Percentiles rank a stretch among this genome's conserved stretches.
These are phyloP conservation scores for Ustilago vetiveriae DNA, from an alignment of 1,284 basidiomycete species.

Conservation along the genomic window DNA sequence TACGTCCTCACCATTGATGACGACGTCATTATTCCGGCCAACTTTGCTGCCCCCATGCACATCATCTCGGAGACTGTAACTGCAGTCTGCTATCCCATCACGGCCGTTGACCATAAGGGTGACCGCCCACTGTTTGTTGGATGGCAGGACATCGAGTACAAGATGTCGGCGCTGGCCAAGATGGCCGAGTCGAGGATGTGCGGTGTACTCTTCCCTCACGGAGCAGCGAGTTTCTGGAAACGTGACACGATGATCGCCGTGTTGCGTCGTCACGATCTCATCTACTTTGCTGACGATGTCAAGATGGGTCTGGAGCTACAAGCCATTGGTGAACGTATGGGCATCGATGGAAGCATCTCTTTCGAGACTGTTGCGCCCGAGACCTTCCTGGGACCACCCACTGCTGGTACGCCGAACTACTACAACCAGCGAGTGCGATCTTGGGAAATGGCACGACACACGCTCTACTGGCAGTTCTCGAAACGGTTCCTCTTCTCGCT, in stretches of 20 bases:
- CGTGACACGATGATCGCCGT: constrained; percentile 33
- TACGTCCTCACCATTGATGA: constrained; percentile 42
- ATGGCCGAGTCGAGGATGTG: constrained; percentile 32
- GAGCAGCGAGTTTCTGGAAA: constrained; percentile 33
- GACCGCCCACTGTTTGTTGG: constrained; percentile 38
- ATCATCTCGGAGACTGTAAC: constrained; percentile 25
- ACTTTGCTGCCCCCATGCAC: constrained; percentile 40
- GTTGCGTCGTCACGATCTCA: constrained; percentile 24
- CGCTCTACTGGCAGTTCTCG: constrained; percentile 40
- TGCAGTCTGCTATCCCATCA: constrained; percentile 41
- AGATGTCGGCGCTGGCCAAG: constrained; percentile 36
- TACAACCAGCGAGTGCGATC: constrained; percentile 33
- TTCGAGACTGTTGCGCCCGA: constrained; percentile 36
- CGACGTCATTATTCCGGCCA: constrained; percentile 40
- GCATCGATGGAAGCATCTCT: constrained; percentile 24
- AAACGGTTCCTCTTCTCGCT: constrained; percentile 33
- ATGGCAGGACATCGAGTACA: constrained; percentile 49
- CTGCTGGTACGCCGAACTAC: constrained; percentile 22
- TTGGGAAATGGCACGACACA: constrained; percentile 43
- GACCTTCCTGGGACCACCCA: constrained; percentile 33
- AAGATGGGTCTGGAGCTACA: constrained; percentile 43
- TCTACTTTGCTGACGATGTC: constrained; percentile 43
- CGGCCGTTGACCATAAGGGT: constrained; percentile 36
- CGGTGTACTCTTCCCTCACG: constrained; percentile 40
- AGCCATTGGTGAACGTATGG: constrained; percentile 25